Evolutionary conservation across 768 basidiomycete species (phyloP).

Genomic region (Gymnopilus dilepis): DNA sequence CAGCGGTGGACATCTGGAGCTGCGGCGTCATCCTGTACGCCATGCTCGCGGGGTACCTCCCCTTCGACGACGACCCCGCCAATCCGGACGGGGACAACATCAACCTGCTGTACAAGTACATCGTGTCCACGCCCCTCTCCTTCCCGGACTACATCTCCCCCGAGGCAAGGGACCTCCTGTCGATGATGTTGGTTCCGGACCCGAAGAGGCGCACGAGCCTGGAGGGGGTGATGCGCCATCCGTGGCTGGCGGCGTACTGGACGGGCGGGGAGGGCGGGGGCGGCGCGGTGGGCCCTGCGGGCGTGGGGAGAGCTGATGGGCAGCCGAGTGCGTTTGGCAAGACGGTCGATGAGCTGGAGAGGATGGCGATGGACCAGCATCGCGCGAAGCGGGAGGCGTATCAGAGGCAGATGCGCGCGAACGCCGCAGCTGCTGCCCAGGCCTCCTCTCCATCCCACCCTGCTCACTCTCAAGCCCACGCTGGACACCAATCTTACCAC

Average conservation of each 20-base stretch:
- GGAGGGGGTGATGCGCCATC: constrained; percentile 28
- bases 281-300: too few species aligned
- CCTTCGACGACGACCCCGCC: constrained; percentile 98
- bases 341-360: constrained; percentile 31
- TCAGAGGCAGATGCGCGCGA: constrained; percentile 72
- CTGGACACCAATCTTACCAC: too few species aligned
- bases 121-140: constrained; percentile 76
- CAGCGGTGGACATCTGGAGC: constrained; percentile 97
- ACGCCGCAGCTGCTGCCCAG: background rate
- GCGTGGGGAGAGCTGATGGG: constrained; percentile 63
- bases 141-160: constrained; percentile 93
- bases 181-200: constrained; percentile 94
- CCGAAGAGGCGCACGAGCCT: constrained; percentile 81
- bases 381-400: constrained; percentile 33
- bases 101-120: constrained; percentile 97
- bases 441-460: background rate
- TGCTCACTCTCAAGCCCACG: background rate
- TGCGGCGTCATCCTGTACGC: constrained; percentile 97
- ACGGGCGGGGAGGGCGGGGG: constrained; percentile 34
- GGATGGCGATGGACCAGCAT: constrained; percentile 32
- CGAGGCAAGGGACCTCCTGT: constrained; percentile 81
- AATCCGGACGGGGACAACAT: constrained; percentile 99
- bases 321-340: constrained; percentile 27
- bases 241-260: background rate
- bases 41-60: constrained; percentile 97